These are phyloP conservation scores for Skeletonema menzelii DNA, from an alignment of 108 stramenopile genomes.

Conservation along the genomic window DNA sequence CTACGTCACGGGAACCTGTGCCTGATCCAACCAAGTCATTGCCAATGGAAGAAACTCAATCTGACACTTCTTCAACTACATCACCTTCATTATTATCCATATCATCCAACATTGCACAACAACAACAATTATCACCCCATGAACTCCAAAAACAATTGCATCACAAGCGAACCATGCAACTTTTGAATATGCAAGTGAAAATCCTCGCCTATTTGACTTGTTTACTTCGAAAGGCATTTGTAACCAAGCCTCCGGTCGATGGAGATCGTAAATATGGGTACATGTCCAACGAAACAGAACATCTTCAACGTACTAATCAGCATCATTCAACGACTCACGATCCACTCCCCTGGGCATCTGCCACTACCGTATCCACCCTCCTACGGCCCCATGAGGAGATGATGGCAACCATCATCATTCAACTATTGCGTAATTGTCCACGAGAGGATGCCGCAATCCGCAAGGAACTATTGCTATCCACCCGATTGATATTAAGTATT, in stretches of 20 bases:
- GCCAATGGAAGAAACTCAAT: background rate
- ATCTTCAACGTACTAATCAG: background rate
- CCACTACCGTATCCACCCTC: background rate
- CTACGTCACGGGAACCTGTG: background rate
- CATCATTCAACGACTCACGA: background rate
- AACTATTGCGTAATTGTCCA: slow-evolving; percentile 61
- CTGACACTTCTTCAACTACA: background rate
- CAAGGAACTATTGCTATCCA: slow-evolving; percentile 88
- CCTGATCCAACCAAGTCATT: background rate
- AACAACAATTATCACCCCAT: background rate
- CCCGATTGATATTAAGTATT: slow-evolving; percentile 90
- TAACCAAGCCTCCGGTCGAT: background rate
- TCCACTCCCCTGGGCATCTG: background rate
- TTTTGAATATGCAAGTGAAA: background rate
- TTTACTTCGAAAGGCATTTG: background rate
- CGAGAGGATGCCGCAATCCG: slow-evolving; percentile 75
- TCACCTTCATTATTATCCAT: slow-evolving; percentile 4
- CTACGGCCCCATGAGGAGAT: background rate
- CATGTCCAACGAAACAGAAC: background rate
- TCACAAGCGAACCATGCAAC: background rate
- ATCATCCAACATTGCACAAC: background rate
- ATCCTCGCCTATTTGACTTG: background rate
- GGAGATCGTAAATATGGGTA: background rate
- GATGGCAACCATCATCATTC: background rate
- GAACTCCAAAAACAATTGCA: background rate